Base-by-base conservation (phyloP, 2,329 filamentous ascomycete genomes). In the Colletotrichum simmondsii region DNA sequence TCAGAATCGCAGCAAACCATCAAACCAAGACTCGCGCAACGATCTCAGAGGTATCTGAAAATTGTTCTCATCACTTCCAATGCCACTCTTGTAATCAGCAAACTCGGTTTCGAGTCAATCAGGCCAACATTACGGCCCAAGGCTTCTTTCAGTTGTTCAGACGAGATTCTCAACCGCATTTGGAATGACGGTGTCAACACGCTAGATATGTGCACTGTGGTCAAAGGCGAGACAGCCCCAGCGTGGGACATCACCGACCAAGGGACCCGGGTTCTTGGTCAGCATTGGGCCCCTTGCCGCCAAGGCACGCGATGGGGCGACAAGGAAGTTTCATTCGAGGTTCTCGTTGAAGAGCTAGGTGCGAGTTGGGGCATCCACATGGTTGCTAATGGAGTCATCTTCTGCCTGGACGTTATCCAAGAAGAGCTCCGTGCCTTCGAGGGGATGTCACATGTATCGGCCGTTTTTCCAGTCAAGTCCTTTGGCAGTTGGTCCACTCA, bases 291-390 rank as follows among this genome's bases (percentile, higher is more conserved):
- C 2, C 66, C 67, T 14, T 73, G 71, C n/a, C 66, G 71, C n/a
- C 56, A 63, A 22, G 71, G 71, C 1, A 73, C 66, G 5, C 24
- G 54, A n/a, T 73, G 71, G 71, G 58, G 56, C 10, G 60, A 71
- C 12, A 66, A 66, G 2, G 52, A 57, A n/a, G 37, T 62, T 22
- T 24, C 35, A 1, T 73, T 73, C 26, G 10, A 61, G 7, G 66
- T 62, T 16, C 67, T 56, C 3, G 59, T 71, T 24, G 71, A 70
- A 10, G 26, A 26, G 4, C 32, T n/a, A 3, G 71, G 71, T 2
- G 66, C 71, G 14, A 73, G 71, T 3, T 73, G 71, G 71, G 71
- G 71, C 8, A 66, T 73, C 26, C 71, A 70, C n/a, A 73, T 71
- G 71, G 67, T 73, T 7, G 66, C 71, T 28, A 73, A 73, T 61